Evolutionary conservation across 2,329 filamentous ascomycete genomes (phyloP).

Genomic region (Hymenoscyphus occultus): DNA sequence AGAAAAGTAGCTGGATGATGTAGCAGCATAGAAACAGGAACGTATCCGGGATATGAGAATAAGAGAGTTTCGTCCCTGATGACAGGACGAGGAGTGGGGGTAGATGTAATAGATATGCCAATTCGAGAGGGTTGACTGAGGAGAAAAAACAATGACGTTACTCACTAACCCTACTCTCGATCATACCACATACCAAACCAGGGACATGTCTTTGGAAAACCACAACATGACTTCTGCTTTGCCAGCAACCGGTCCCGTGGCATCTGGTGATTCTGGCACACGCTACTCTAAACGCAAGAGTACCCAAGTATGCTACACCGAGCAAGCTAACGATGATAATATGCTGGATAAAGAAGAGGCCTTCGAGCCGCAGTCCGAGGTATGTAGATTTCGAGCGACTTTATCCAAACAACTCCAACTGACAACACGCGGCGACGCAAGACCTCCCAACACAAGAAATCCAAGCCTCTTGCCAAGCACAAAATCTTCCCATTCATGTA

Average conservation of each 20-base stretch:
- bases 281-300: not conserved
- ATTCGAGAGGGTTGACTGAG: not conserved
- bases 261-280: not conserved
- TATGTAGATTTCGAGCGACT: not conserved
- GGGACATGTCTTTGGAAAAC: too few species aligned
- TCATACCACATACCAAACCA: too few species aligned
- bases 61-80: conserved; percentile 5
- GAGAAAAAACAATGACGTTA: not conserved
- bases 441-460: not conserved
- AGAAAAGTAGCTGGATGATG: not conserved
- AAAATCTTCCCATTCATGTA: not conserved
- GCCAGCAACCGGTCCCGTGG: not conserved
- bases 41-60: not conserved
- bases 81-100: not conserved
- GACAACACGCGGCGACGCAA: not conserved
- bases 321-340: not conserved
- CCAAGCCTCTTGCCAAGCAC: not conserved
- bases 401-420: not conserved
- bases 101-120: conserved; percentile 9
- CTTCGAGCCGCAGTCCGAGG: not conserved
- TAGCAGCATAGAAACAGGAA: not conserved
- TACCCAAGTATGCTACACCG: not conserved
- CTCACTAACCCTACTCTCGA: too few species aligned
- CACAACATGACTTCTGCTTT: not conserved
- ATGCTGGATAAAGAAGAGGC: not conserved